Percentiles rank a stretch among this genome's conserved stretches.
phyloP scores from a whole-genome alignment of 139 green algal genomes.

The Marvania coccoides region DNA sequence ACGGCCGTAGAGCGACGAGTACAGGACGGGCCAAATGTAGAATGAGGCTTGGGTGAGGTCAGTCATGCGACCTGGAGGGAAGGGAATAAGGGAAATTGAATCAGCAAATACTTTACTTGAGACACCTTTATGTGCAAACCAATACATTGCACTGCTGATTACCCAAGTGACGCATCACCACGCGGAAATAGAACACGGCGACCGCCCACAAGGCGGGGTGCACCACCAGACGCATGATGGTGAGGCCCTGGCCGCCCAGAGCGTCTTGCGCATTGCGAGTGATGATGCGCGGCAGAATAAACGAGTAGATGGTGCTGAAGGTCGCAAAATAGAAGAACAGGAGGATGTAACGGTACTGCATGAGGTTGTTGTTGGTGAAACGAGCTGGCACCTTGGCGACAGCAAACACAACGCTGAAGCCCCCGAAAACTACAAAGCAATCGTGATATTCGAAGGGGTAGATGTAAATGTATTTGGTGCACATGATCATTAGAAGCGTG shows the following conservation, averaged over 20 bases:
- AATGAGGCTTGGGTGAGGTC: constrained; percentile 16
- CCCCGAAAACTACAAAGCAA: background rate
- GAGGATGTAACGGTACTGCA: constrained; percentile 13
- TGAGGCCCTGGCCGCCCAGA: constrained; percentile 15
- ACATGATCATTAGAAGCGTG: no score
- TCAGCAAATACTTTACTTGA: no score
- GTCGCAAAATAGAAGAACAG: background rate
- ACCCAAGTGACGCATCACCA: constrained; percentile 15
- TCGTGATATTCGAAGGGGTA: background rate
- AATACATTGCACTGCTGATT: no score
- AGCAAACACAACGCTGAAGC: background rate
- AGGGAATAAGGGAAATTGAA: no score
- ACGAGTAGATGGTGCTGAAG: constrained; percentile 13
- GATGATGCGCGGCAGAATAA: constrained; percentile 16
- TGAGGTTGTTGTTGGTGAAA: constrained; percentile 10
- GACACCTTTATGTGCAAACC: background rate
- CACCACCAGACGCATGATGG: constrained; percentile 27
- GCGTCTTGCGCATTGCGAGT: background rate
- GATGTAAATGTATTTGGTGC: background rate
- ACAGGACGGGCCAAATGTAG: constrained; percentile 25
- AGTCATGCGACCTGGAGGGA: constrained; percentile 14
- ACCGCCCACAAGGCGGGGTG: constrained; percentile 30
- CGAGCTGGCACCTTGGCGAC: background rate
- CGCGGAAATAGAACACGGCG: constrained; percentile 14
- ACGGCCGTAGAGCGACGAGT: constrained; percentile 31